Conservation (phyloP, 169 alveolate species). For the Blepharisma undulans region DNA sequence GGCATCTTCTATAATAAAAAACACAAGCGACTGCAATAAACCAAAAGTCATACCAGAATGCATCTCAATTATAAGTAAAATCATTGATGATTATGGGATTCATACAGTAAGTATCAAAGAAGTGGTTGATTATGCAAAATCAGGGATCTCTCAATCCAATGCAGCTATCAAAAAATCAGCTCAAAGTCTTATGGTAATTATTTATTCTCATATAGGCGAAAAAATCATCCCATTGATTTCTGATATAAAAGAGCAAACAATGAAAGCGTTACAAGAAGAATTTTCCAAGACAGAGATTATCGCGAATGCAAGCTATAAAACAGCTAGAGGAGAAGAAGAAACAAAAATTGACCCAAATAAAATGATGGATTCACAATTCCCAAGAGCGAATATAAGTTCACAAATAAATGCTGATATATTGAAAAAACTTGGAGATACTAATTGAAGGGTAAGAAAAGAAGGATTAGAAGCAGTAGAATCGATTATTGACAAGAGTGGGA, state of each 20-base stretch:
- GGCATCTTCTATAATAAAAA: conserved; percentile 37
- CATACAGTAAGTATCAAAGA: conserved; percentile 48
- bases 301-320: conserved; percentile 45
- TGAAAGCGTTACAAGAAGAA: conserved; percentile 66
- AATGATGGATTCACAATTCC: conserved; percentile 58
- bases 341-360: conserved; percentile 45
- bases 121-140: conserved; percentile 49
- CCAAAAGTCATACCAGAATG: conserved; percentile 61
- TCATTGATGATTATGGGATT: conserved; percentile 57
- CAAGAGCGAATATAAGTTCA: conserved; percentile 66
- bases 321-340: conserved; percentile 61
- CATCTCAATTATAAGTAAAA: conserved; percentile 19
- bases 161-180: conserved; percentile 73
- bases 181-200: conserved; percentile 53
- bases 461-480: conserved; percentile 70
- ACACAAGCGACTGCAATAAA: conserved; percentile 37
- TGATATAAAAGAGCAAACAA: conserved; percentile 77
- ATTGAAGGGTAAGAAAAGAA: conserved; percentile 79
- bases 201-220: conserved; percentile 74
- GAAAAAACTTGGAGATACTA: conserved; percentile 56
- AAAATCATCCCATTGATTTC: conserved; percentile 64
- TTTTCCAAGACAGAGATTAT: conserved; percentile 58
- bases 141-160: conserved; percentile 45
- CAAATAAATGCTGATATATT: conserved; percentile 53
- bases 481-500: conserved; percentile 57